Evolutionary conservation across 768 basidiomycete genomes (phyloP), one percentile per base, ranked within the genome.

Genomic region (Boletus subparvulus): DNA sequence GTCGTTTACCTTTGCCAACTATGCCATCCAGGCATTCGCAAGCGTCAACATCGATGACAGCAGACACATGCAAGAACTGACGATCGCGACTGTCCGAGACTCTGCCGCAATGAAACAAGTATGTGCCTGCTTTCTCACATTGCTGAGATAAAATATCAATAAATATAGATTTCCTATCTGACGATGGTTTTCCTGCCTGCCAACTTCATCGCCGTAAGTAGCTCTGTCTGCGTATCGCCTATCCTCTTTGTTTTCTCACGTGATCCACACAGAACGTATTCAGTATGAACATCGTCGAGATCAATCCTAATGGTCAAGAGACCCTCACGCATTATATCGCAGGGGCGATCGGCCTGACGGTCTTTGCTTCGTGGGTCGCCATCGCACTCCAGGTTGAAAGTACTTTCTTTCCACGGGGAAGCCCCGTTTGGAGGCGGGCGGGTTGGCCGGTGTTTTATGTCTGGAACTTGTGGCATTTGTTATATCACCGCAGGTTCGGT

Each of bases 121-220:
- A 51, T 36, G 46, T 55, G 3, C 24, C 1, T 43, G 8, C 28
- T n/a, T 47, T 54, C 77, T 75, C 51, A 26, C 17, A 7, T 32
- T 3, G 14, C n/a, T 32, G 28, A 54, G n/a, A 9, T 6, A 6
- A 4, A 2, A 13, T 21, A 1, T 26, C 4, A 10, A 19, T 33
- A 19, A 5, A n/a, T 26, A 19, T 26, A 71, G 70, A 69, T 71
- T 16, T 65, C 82, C 0, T 84, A 83, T 56, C 68, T 86, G 2
- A 82, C 83, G 0, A 85, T 85, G 82, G 64, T 84, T 17, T 86
- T 85, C 65, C 70, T 86, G 10, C 85, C 85, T 0, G 78, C 81
- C 3, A 77, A 78, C 14, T 81, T 86, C 46, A 37, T 69, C 36
- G 61, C 73, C 0, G 74, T 75, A 21, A 57, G 70, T 62, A 17